Percentiles rank a stretch among this genome's conserved stretches.
phyloP scores from a whole-genome alignment of 768 basidiomycete species.

The Suillus variegatus region DNA sequence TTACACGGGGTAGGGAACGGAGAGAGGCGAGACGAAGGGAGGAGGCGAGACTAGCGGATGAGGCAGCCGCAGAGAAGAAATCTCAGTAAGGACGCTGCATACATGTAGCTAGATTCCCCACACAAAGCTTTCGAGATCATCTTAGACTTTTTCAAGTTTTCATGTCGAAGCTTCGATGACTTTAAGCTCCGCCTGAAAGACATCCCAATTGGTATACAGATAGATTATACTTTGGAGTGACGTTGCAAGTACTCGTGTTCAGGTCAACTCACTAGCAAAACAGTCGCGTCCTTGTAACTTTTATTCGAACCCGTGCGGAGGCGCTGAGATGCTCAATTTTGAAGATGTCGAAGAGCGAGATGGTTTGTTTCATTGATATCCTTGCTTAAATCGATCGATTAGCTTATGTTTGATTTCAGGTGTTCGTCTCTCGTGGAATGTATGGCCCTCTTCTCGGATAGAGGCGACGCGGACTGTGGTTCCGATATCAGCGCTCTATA shows the following conservation, averaged over 20 bases:
- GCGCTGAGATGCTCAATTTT: slow-evolving; percentile 69
- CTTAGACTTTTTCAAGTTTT: not conserved
- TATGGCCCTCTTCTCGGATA: slow-evolving; percentile 97
- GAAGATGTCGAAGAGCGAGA: slow-evolving; percentile 98
- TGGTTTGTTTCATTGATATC: slow-evolving; percentile 49
- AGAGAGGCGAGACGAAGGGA: slow-evolving; percentile 59
- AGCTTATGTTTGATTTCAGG: slow-evolving; percentile 48
- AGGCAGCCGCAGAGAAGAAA: slow-evolving; percentile 37
- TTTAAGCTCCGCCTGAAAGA: slow-evolving; percentile 5
- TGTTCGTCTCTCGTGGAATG: slow-evolving; percentile 96
- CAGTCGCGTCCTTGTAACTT: slow-evolving; percentile 1
- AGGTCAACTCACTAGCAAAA: not conserved
- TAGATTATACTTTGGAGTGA: slow-evolving; percentile 4
- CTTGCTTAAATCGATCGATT: not conserved
- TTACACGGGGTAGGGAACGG: slow-evolving; percentile 82
- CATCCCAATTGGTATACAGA: not conserved
- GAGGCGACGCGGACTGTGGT: slow-evolving; percentile 98
- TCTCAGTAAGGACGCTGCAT: slow-evolving; percentile 23
- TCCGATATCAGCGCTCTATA: slow-evolving; percentile 97
- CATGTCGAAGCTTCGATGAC: too few species aligned
- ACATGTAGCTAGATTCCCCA: not conserved
- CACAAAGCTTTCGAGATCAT: not conserved
- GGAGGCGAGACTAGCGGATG: slow-evolving; percentile 35
- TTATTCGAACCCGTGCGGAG: not conserved
- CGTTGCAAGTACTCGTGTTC: slow-evolving; percentile 2